Percentiles rank a stretch among this genome's conserved stretches.
These are phyloP conservation scores for Leccinum ochraceum DNA, from an alignment of 768 basidiomycete species.

Conservation along the genomic window DNA sequence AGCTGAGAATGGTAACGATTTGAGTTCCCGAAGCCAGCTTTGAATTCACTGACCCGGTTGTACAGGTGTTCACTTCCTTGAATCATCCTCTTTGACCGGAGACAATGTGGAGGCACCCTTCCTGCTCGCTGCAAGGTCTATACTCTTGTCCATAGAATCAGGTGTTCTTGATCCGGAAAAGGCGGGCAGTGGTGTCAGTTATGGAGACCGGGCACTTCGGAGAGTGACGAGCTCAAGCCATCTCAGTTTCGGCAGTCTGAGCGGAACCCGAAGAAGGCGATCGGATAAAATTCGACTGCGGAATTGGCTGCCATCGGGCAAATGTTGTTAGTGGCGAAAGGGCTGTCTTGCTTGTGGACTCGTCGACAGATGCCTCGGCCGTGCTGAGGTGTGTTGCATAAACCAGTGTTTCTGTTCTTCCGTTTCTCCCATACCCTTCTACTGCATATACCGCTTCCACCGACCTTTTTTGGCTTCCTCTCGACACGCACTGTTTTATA, in stretches of 20 bases:
- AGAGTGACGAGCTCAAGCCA: conserved; percentile 91
- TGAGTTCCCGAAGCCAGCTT: conserved; percentile 2
- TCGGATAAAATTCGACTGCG: conserved; percentile 61
- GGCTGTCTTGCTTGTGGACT: conserved; percentile 2
- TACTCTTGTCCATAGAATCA: conserved; percentile 88
- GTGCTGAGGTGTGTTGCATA: conserved; percentile 20
- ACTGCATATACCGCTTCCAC: conserved; percentile 19
- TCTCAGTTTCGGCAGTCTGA: conserved; percentile 82
- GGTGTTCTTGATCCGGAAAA: conserved; percentile 91
- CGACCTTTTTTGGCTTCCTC: conserved; percentile 8
- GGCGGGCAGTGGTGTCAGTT: conserved; percentile 93
- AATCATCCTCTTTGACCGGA: conserved; percentile 88
- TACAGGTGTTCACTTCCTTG: conserved; percentile 91
- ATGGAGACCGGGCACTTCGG: conserved; percentile 90
- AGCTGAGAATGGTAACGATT: conserved; percentile 79
- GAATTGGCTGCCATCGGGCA: conserved; percentile 60
- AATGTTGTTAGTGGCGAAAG: conserved; percentile 57
- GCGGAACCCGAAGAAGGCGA: conserved; percentile 59
- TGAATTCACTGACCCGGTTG: conserved; percentile 4
- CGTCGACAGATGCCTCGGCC: not conserved
- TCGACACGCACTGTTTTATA: conserved; percentile 12
- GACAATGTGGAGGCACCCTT: conserved; percentile 97
- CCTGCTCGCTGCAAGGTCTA: conserved; percentile 80
- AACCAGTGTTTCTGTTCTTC: conserved; percentile 2
- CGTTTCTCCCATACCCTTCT: conserved; percentile 28